A percentile compares a stretch with the other conserved stretches of the same genome.
phyloP scores from a whole-genome alignment of 2,329 filamentous ascomycete genomes.

The Botrytis hyacinthi region DNA sequence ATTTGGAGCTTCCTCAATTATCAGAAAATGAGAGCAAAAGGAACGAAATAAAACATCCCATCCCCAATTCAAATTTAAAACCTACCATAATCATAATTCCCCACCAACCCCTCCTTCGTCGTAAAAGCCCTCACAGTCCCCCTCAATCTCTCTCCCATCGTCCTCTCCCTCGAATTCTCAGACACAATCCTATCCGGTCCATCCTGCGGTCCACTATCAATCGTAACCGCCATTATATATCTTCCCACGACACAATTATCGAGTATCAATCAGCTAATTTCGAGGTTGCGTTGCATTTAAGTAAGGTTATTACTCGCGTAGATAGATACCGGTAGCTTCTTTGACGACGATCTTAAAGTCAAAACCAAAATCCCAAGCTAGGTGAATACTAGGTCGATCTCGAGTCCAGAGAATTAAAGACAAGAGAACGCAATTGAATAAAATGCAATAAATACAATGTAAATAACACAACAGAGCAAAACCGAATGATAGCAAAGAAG shows the following conservation, averaged over 20 bases:
- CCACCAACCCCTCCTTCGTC: constrained; percentile 67
- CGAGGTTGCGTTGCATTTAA: not conserved
- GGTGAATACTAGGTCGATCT: not conserved
- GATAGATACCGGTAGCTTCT: not conserved
- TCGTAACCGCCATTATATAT: constrained; percentile 30
- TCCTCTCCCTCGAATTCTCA: constrained; percentile 42
- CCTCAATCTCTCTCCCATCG: constrained; percentile 43
- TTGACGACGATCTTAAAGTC: constrained; percentile 1
- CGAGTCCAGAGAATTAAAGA: not conserved
- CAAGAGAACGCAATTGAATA: not conserved
- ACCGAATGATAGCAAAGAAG: not conserved
- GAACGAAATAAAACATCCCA: not conserved
- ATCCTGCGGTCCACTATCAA: constrained; percentile 35
- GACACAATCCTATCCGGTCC: constrained; percentile 46
- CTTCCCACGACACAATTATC: not conserved
- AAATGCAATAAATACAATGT: not conserved
- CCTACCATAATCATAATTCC: constrained; percentile 78
- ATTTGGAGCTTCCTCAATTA: not conserved
- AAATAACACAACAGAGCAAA: not conserved
- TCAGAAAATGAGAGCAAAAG: not conserved
- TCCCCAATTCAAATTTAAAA: constrained; percentile 46
- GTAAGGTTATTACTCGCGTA: not conserved
- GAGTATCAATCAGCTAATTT: not conserved
- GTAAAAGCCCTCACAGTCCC: constrained; percentile 47
- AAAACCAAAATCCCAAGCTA: not conserved